Percentiles rank a stretch among this genome's conserved stretches.
Conservation (phyloP, 352 stramenopile genomes). For the Pythium angustatum region DNA sequence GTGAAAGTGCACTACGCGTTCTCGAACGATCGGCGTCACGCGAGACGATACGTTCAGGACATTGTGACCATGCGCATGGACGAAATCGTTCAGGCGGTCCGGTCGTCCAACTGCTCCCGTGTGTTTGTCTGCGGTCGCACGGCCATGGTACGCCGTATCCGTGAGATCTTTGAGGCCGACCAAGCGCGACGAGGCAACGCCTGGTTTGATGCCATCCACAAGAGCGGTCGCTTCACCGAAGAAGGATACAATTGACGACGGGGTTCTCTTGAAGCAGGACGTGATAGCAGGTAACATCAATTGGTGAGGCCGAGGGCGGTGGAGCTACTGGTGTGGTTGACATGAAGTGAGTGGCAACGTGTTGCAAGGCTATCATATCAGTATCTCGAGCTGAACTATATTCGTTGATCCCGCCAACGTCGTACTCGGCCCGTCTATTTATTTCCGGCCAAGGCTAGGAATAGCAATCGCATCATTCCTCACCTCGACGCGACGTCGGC, state of each 20-base stretch:
- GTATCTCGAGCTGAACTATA: no score
- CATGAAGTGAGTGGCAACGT: no score
- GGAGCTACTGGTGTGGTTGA: no score
- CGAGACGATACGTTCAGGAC: conserved; percentile 31
- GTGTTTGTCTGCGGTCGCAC: conserved; percentile 32
- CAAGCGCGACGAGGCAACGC: conserved; percentile 14
- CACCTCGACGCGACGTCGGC: no score
- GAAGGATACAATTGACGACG: conserved; percentile 6
- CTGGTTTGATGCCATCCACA: conserved; percentile 22
- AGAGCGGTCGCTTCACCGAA: conserved; percentile 21
- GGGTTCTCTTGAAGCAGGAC: background rate
- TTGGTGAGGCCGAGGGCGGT: no score
- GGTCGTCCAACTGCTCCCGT: conserved; percentile 12
- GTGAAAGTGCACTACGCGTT: conserved; percentile 35
- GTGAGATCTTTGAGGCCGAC: conserved; percentile 29
- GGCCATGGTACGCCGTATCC: conserved; percentile 29
- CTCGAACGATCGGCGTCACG: conserved; percentile 23
- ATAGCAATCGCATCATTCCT: no score
- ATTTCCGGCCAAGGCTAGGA: no score
- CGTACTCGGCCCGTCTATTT: no score
- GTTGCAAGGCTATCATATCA: no score
- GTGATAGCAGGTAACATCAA: background rate
- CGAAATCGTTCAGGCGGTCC: conserved; percentile 27
- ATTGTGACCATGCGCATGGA: conserved; percentile 29
- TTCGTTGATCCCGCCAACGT: no score